A percentile compares a stretch with the other conserved stretches of the same genome.
phyloP scores from a whole-genome alignment of 2,329 filamentous ascomycete species.

The Phaeoacremonium minimum region DNA sequence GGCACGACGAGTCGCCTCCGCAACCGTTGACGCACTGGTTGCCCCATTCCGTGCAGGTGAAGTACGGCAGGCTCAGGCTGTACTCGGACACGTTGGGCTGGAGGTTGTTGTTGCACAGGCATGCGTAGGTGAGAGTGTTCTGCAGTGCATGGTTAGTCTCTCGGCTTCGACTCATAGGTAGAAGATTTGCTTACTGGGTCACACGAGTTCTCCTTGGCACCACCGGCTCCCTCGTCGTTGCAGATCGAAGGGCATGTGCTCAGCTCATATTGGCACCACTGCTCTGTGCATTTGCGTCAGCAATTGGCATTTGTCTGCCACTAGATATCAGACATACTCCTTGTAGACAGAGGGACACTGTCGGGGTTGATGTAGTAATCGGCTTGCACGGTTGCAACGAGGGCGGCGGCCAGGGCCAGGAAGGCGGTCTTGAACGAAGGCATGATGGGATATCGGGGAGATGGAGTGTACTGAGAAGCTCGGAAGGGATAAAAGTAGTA shows the following conservation, averaged over 20 bases:
- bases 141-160: too few species aligned
- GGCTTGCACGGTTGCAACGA: slow-evolving; percentile 48
- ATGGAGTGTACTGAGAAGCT: background rate
- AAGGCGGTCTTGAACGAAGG: slow-evolving; percentile 47
- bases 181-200: slow-evolving; percentile 48
- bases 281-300: slow-evolving; percentile 30
- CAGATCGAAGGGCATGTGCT: slow-evolving; percentile 70
- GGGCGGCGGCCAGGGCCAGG: slow-evolving; percentile 49
- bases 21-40: slow-evolving; percentile 63
- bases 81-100: slow-evolving; percentile 72
- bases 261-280: slow-evolving; percentile 63
- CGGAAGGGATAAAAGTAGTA: background rate
- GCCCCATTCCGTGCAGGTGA: slow-evolving; percentile 68
- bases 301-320: background rate
- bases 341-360: slow-evolving; percentile 46
- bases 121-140: slow-evolving; percentile 62
- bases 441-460: slow-evolving; percentile 37
- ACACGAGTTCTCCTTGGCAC: slow-evolving; percentile 59
- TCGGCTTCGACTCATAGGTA: too few species aligned
- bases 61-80: slow-evolving; percentile 74
- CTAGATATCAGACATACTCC: slow-evolving; percentile 38
- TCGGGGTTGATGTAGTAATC: slow-evolving; percentile 60
- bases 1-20: slow-evolving; percentile 51
- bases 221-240: slow-evolving; percentile 50
- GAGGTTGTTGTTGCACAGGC: slow-evolving; percentile 63